Evolutionary conservation across 2,329 filamentous ascomycete genomes (phyloP).

Genomic region (Sporothrix dimorphospora): DNA sequence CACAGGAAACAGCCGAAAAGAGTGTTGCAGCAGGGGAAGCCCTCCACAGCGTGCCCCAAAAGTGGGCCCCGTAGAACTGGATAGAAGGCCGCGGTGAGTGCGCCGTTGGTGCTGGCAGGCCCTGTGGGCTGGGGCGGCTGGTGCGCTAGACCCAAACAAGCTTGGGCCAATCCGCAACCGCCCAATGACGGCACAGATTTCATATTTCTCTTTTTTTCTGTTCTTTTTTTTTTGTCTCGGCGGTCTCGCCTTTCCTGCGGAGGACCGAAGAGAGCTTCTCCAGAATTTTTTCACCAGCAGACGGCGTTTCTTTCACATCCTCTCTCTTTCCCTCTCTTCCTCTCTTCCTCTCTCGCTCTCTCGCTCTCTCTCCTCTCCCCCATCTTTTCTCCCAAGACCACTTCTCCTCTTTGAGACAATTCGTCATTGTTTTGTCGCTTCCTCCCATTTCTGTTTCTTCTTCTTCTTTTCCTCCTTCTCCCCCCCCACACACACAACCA

Average conservation of each 20-base stretch:
- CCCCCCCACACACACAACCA: constrained; percentile 53
- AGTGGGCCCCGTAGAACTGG: constrained; percentile 30
- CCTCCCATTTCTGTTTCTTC: background rate
- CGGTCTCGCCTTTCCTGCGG: constrained; percentile 14
- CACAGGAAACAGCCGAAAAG: constrained; percentile 23
- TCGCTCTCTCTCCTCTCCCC: background rate
- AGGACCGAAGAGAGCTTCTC: constrained; percentile 26
- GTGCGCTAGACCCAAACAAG: background rate
- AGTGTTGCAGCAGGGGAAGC: background rate
- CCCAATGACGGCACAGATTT: constrained; percentile 21
- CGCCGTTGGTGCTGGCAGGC: constrained; percentile 15
- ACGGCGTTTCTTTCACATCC: constrained; percentile 6
- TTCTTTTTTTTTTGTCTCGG: constrained; percentile 17
- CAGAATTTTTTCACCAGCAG: constrained; percentile 24
- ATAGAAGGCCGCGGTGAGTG: constrained; percentile 29
- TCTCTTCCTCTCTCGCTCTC: background rate
- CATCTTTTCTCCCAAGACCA: constrained; percentile 19
- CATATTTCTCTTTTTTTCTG: background rate
- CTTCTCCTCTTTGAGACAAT: constrained; percentile 1
- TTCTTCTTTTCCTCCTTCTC: background rate
- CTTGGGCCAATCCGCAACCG: background rate
- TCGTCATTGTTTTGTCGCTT: background rate
- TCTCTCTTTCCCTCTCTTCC: background rate
- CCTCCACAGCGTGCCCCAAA: background rate
- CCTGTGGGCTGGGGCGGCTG: background rate